Conservation (phyloP, 1,284 basidiomycete species). For the Cutaneotrichosporon spelunceum region DNA sequence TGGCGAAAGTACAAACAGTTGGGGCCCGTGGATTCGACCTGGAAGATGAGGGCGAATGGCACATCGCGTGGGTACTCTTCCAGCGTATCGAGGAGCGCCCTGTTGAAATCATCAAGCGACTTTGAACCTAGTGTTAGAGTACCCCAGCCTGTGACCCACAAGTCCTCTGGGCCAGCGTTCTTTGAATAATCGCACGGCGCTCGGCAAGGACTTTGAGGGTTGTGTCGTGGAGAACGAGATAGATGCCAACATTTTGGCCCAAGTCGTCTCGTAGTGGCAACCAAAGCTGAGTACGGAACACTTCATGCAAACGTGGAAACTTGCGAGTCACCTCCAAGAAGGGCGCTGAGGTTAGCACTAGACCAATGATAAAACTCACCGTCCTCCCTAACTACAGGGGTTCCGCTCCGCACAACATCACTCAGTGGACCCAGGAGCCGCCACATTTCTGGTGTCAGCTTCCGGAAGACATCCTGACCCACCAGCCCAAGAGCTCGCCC, state of each 20-base stretch:
- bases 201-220: conserved; percentile 37
- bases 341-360: conserved; percentile 30
- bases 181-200: conserved; percentile 31
- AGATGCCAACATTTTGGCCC: conserved; percentile 40
- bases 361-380: conserved; percentile 23
- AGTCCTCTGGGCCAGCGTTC: conserved; percentile 46
- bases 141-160: conserved; percentile 27
- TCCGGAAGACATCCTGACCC: conserved; percentile 13
- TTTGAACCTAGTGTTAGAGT: conserved; percentile 29
- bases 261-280: conserved; percentile 42
- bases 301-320: conserved; percentile 22
- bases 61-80: conserved; percentile 11
- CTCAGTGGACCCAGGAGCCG: conserved; percentile 40
- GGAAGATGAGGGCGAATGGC: conserved; percentile 42
- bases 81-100: conserved; percentile 37
- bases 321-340: conserved; percentile 15
- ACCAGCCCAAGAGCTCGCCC: conserved; percentile 42
- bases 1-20: neutral
- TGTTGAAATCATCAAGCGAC: conserved; percentile 40
- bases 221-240: conserved; percentile 43
- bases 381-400: conserved; percentile 43
- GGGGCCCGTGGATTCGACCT: conserved; percentile 30
- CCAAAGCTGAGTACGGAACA: conserved; percentile 43
- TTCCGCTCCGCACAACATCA: conserved; percentile 42
- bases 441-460: conserved; percentile 38